Conservation (phyloP, 2,329 filamentous ascomycete genomes). For the Microsporum audouinii region DNA sequence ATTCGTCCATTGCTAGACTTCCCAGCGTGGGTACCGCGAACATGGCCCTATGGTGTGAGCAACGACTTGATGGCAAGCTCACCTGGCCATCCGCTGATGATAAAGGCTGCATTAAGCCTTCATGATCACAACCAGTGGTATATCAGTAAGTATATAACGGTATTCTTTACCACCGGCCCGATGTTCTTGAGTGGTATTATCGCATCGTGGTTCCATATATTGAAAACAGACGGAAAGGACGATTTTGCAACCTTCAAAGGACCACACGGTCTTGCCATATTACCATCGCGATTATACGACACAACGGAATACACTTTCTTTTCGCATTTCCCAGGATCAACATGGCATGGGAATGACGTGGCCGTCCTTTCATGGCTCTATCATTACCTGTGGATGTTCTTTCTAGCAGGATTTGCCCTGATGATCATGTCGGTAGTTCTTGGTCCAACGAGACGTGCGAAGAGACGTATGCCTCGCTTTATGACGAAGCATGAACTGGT, state of each 20-base stretch:
- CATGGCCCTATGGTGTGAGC: constrained; percentile 12
- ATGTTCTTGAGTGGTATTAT: constrained; percentile 10
- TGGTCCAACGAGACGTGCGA: background rate
- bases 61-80: constrained; percentile 14
- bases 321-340: constrained; percentile 5
- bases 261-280: background rate
- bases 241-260: background rate
- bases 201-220: constrained; percentile 5
- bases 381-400: background rate
- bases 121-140: constrained; percentile 7
- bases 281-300: constrained; percentile 5
- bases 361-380: constrained; percentile 4
- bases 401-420: background rate
- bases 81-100: constrained; percentile 10
- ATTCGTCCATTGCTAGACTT: background rate
- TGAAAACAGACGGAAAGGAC: background rate
- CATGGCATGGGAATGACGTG: constrained; percentile 8
- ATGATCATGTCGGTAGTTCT: background rate
- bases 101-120: constrained; percentile 8
- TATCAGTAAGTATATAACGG: constrained; percentile 12
- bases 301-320: constrained; percentile 8
- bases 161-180: constrained; percentile 13
- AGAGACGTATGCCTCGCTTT: background rate
- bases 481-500: background rate
- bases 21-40: constrained; percentile 2